Conservation (phyloP, 345 rosid species). For the Gynandropsis gynandra region DNA sequence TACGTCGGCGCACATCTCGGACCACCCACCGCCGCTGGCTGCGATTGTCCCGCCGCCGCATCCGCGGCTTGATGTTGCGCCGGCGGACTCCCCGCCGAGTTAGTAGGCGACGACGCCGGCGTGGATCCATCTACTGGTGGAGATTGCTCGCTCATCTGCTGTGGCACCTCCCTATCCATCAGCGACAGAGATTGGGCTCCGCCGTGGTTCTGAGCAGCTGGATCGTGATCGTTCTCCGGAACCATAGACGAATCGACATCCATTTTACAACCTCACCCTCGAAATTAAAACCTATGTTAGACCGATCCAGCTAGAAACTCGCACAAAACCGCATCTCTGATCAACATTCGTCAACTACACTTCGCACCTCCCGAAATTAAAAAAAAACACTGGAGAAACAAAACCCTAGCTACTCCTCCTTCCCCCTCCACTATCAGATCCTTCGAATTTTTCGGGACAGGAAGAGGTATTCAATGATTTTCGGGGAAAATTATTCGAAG, state of each 20-base stretch:
- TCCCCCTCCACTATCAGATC: conserved; percentile 16
- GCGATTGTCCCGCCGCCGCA: conserved; percentile 24
- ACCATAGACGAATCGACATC: conserved; percentile 71
- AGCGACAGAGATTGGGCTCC: conserved; percentile 27
- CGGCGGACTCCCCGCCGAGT: conserved; percentile 16
- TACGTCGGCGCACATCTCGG: conserved; percentile 90
- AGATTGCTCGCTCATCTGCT: conserved; percentile 35
- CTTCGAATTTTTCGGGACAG: not conserved
- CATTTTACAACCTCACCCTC: conserved; percentile 38
- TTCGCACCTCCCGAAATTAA: not conserved
- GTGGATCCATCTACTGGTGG: conserved; percentile 31
- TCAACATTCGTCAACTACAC: conserved; percentile 34
- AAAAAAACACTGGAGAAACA: not conserved
- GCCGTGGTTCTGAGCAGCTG: conserved; percentile 27
- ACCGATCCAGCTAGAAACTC: conserved; percentile 41
- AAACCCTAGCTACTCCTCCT: conserved; percentile 41
- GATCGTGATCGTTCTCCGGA: conserved; percentile 61
- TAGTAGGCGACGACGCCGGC: conserved; percentile 22
- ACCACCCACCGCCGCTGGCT: conserved; percentile 46
- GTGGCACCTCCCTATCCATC: conserved; percentile 48
- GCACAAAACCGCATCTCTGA: conserved; percentile 32
- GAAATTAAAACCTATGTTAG: conserved; percentile 19
- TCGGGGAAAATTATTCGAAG: conserved; percentile 6
- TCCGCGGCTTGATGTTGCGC: conserved; percentile 27
- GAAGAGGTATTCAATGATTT: conserved; percentile 5